Evolutionary conservation across 352 stramenopile genomes (phyloP), one percentile per base, ranked within the genome.

Genomic region (Ochromonadaceae sp.): DNA sequence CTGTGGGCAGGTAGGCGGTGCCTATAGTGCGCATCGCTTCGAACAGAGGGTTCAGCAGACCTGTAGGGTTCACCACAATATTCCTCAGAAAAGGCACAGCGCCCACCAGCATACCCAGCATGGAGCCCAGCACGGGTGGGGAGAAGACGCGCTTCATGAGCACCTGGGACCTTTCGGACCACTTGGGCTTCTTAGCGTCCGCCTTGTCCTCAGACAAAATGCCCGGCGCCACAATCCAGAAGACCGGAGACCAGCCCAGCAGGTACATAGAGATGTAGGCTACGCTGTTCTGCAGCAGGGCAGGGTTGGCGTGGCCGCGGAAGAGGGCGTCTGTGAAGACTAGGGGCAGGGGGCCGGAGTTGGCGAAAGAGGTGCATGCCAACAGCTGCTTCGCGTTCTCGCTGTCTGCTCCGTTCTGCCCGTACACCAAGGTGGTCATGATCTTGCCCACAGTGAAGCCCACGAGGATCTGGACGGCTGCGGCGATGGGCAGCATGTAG

Each of bases 221-320:
- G 30, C 26, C 42, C 22, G 52, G 52, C 34, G 69, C 71, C 5
- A 65, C 43, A n/a, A 67, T 77, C 72, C 72, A 77, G 58, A 77
- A 77, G 40, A 78, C 68, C n/a, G 72, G 72, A 20, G 66, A 76
- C 72, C 72, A 77, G 4, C 70, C 72, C 42, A 77, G 65, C 22
- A 77, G 56, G 55, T 77, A 78, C 35, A 77, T 71, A 20, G 59
- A 75, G 50, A 76, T 76, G 56, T 76, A 76, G 22, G 71, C 71
- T 5, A 76, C 67, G 25, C 63, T 62, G 15, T 40, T 59, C 0
- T 65, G 46, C 22, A 78, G 39, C 38, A 76, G 57, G 22, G 71
- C 63, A 2, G 50, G 17, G 41, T 76, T 68, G 40, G 39, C 56
- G 52, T 65, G 53, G 17, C 35, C 59, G 28, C 67, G 30, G 47